Evolutionary conservation across 768 basidiomycete species (phyloP).

Genomic region (Mycena epipterygia): DNA sequence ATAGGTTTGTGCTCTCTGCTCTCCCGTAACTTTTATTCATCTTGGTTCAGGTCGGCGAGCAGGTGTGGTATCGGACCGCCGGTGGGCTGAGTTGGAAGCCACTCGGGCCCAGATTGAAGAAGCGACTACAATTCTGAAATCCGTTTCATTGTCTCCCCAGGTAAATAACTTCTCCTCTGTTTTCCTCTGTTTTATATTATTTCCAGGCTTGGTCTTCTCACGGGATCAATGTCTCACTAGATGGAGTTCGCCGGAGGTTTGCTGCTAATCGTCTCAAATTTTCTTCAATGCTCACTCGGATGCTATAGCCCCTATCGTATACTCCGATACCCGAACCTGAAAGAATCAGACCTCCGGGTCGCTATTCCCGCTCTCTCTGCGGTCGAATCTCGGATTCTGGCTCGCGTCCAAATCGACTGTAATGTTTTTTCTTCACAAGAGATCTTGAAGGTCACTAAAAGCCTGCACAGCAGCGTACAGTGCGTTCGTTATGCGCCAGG

Average conservation of each 20-base stretch:
- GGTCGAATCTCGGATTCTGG: slow-evolving; percentile 65
- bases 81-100: slow-evolving; percentile 56
- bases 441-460: not conserved
- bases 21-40: not conserved
- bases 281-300: not conserved
- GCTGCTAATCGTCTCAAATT: slow-evolving; percentile 14
- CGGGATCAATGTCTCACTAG: slow-evolving; percentile 59
- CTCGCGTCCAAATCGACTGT: slow-evolving; percentile 83
- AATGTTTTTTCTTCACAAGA: no score
- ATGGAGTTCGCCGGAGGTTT: slow-evolving; percentile 61
- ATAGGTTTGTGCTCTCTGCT: slow-evolving; percentile 61
- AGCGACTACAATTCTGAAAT: slow-evolving; percentile 53
- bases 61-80: slow-evolving; percentile 60
- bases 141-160: slow-evolving; percentile 58
- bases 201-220: slow-evolving; percentile 54
- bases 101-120: slow-evolving; percentile 50
- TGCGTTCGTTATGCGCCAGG: slow-evolving; percentile 77
- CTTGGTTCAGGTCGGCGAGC: slow-evolving; percentile 53
- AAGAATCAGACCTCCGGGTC: slow-evolving; percentile 53
- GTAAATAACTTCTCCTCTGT: slow-evolving; percentile 36
- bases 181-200: not conserved
- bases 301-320: slow-evolving; percentile 79
- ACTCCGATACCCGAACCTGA: slow-evolving; percentile 71
- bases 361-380: slow-evolving; percentile 64
- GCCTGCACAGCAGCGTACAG: slow-evolving; percentile 66